Evolutionary conservation across 2,329 filamentous ascomycete species (phyloP).

Genomic region (Aspergillus intermedius): DNA sequence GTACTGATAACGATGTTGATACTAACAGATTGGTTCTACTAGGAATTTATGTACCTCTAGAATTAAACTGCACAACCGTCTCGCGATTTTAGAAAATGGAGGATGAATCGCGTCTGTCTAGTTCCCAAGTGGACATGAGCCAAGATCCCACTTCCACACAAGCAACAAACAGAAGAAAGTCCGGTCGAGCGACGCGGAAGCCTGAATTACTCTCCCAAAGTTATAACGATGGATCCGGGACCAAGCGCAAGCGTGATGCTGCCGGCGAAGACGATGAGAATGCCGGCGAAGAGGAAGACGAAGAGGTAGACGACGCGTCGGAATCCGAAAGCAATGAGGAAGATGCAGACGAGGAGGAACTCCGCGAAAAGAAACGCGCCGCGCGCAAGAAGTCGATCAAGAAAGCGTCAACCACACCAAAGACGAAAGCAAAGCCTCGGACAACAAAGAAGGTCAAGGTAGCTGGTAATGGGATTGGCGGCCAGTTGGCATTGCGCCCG

Average conservation of each 20-base stretch:
- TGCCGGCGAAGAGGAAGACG: conserved; percentile 21
- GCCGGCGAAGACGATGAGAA: conserved; percentile 32
- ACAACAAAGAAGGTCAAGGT: conserved; percentile 51
- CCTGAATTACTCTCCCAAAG: conserved; percentile 38
- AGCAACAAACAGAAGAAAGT: conserved; percentile 35
- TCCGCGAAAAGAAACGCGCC: conserved; percentile 37
- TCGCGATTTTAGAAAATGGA: conserved; percentile 12
- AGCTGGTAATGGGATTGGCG: conserved; percentile 41
- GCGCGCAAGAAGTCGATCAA: conserved; percentile 27
- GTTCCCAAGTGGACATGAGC: conserved; percentile 12
- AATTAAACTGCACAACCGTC: conserved; percentile 2
- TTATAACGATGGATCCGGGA: conserved; percentile 23
- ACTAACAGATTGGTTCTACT: background rate
- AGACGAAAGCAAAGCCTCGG: conserved; percentile 28
- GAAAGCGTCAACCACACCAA: conserved; percentile 31
- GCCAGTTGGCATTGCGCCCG: conserved; percentile 51
- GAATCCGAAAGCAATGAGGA: conserved; percentile 36
- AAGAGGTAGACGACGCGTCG: conserved; percentile 26
- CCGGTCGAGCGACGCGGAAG: conserved; percentile 37
- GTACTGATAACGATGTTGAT: background rate
- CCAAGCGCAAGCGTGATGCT: conserved; percentile 47
- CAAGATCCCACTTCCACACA: conserved; percentile 14
- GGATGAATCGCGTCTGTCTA: conserved; percentile 16
- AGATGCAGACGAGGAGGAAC: conserved; percentile 45
- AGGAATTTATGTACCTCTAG: background rate